Evolutionary conservation across 495 filamentous ascomycete genomes (phyloP).

Genomic region (Daldinia bambusicola): DNA sequence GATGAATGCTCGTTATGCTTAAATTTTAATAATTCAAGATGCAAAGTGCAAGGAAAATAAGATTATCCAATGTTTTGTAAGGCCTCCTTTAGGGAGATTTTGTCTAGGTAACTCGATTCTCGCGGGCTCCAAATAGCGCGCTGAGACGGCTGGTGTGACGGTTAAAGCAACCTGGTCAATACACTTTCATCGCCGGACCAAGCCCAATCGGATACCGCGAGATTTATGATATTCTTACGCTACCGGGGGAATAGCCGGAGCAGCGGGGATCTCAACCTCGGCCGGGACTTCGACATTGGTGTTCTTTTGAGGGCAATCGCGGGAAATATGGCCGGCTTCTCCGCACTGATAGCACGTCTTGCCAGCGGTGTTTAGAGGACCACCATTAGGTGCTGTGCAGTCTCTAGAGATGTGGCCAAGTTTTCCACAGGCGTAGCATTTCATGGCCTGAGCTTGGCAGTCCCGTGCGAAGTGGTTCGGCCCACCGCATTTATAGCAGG

Average conservation of each 20-base stretch:
- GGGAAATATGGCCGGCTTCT: conserved; percentile 93
- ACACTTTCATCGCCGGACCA: conserved; percentile 13
- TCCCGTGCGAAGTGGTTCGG: conserved; percentile 99
- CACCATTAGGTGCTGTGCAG: conserved; percentile 97
- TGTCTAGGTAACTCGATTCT: conserved; percentile 23
- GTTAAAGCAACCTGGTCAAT: conserved; percentile 3
- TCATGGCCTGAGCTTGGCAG: conserved; percentile 99
- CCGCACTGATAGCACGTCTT: conserved; percentile 99
- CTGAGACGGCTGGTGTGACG: conserved; percentile 5
- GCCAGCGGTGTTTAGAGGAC: conserved; percentile 91
- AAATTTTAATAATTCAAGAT: conserved; percentile 41
- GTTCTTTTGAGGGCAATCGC: conserved; percentile 82
- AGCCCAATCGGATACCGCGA: conserved; percentile 15
- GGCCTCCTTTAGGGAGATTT: conserved; percentile 11
- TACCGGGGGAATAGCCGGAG: conserved; percentile 49
- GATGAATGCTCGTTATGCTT: conserved; percentile 36
- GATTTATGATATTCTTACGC: conserved; percentile 39
- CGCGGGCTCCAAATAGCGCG: conserved; percentile 3
- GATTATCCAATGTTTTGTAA: conserved; percentile 31
- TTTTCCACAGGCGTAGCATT: conserved; percentile 99
- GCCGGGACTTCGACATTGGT: conserved; percentile 59
- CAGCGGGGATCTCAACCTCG: conserved; percentile 49
- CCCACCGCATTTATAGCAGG: conserved; percentile 99
- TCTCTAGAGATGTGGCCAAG: conserved; percentile 97
- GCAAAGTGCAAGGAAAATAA: conserved; percentile 30